These are phyloP conservation scores for Cladosporium halotolerans DNA, from an alignment of 2,329 filamentous ascomycete species.

Conservation along the genomic window DNA sequence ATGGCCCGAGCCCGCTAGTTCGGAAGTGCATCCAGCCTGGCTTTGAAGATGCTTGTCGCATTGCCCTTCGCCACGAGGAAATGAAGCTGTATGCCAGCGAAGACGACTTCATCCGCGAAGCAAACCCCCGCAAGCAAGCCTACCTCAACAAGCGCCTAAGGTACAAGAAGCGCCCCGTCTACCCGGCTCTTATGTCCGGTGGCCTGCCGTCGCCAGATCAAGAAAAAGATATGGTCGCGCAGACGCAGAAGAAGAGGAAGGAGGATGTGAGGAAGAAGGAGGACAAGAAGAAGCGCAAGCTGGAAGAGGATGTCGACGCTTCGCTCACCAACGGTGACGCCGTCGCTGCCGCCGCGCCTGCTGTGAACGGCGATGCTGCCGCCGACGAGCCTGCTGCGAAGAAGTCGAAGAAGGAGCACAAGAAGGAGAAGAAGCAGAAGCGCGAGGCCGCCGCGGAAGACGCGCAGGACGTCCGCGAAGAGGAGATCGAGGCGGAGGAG, in stretches of 20 bases:
- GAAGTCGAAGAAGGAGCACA: conserved; percentile 26
- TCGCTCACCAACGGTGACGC: not conserved
- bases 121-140: conserved; percentile 1
- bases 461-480: conserved; percentile 12
- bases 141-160: conserved; percentile 10
- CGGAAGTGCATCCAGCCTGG: not conserved
- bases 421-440: conserved; percentile 26
- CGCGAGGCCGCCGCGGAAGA: conserved; percentile 11
- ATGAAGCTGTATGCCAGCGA: conserved; percentile 11
- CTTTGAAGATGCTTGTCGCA: conserved; percentile 10
- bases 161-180: conserved; percentile 11
- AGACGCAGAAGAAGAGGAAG: conserved; percentile 17
- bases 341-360: not conserved
- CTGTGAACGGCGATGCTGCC: conserved; percentile 8
- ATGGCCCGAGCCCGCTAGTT: not conserved
- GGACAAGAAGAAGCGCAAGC: conserved; percentile 15
- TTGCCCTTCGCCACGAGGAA: conserved; percentile 5
- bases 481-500: conserved; percentile 20
- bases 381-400: conserved; percentile 9
- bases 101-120: conserved; percentile 11
- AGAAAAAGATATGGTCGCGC: conserved; percentile 20
- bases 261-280: conserved; percentile 12
- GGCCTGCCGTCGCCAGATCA: conserved; percentile 25
- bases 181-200: conserved; percentile 30
- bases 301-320: conserved; percentile 7